A percentile compares a stretch with the other conserved stretches of the same genome.
Conservation (phyloP, 2,329 filamentous ascomycete genomes). For the Colletotrichum acutatum region DNA sequence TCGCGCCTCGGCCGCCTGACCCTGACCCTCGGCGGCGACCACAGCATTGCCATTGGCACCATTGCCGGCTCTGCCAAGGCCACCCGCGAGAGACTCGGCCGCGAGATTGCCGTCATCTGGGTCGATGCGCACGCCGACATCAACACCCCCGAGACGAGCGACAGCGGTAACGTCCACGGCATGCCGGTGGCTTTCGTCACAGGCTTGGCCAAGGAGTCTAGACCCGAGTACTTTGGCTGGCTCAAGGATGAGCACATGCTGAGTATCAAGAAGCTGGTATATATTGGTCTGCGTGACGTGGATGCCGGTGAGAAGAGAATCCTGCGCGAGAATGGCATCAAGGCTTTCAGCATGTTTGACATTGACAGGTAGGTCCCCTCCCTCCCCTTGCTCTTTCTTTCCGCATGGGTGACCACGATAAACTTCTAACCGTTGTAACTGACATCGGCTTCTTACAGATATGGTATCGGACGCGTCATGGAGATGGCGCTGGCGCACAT, state of each 20-base stretch:
- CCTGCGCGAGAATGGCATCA: conserved; percentile 87
- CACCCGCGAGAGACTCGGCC: conserved; percentile 80
- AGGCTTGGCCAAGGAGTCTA: conserved; percentile 81
- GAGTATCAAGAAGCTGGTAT: conserved; percentile 88
- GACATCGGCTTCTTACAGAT: conserved; percentile 38
- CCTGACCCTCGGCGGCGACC: conserved; percentile 93
- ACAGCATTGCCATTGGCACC: conserved; percentile 95
- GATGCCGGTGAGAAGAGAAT: conserved; percentile 95
- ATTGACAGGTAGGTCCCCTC: conserved; percentile 72
- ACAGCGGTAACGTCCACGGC: conserved; percentile 94
- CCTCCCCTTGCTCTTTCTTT: background rate
- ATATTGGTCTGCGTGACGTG: conserved; percentile 94
- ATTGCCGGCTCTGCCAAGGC: conserved; percentile 89
- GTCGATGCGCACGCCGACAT: conserved; percentile 98
- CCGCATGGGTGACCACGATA: no score
- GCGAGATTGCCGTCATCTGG: conserved; percentile 96
- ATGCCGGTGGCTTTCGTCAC: conserved; percentile 97
- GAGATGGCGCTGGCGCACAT: conserved; percentile 99
- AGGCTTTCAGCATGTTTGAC: conserved; percentile 98
- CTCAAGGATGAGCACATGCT: conserved; percentile 76
- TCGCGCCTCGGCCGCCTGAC: conserved; percentile 86
- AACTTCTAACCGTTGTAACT: background rate
- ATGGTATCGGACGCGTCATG: conserved; percentile 95
- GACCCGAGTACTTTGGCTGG: conserved; percentile 90
- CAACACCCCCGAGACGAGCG: conserved; percentile 92